Percentiles rank a stretch among this genome's conserved stretches.
These are phyloP conservation scores for Royoungia palumana DNA, from an alignment of 768 basidiomycete genomes.

Conservation along the genomic window DNA sequence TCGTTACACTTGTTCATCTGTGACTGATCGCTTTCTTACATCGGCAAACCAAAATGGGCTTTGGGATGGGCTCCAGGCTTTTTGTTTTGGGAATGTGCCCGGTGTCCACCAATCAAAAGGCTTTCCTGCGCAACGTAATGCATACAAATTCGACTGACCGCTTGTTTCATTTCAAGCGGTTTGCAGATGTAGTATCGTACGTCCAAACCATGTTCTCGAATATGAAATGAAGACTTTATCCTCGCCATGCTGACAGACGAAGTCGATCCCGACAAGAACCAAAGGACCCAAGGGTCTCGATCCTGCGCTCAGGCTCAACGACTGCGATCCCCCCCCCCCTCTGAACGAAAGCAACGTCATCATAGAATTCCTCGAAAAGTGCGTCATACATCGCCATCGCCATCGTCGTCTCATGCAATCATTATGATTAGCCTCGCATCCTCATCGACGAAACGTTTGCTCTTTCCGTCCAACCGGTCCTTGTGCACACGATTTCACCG, in stretches of 20 bases:
- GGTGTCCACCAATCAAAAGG: no score
- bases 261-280: slow-evolving; percentile 82
- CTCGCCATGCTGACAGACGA: slow-evolving; percentile 46
- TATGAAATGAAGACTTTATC: neutral
- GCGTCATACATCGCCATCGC: slow-evolving; percentile 13
- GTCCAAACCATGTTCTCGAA: slow-evolving; percentile 3
- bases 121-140: no score
- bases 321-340: slow-evolving; percentile 51
- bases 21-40: no score
- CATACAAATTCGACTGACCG: no score
- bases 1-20: no score
- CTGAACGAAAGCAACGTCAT: slow-evolving; percentile 81
- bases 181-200: slow-evolving; percentile 50
- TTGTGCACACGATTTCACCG: slow-evolving; percentile 39
- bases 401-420: neutral
- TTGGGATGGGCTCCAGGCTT: no score
- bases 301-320: slow-evolving; percentile 59
- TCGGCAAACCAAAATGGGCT: no score
- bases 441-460: slow-evolving; percentile 44
- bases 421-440: slow-evolving; percentile 57
- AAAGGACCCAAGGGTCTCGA: slow-evolving; percentile 76
- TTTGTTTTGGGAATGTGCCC: no score
- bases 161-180: no score
- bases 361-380: slow-evolving; percentile 79
- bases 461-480: slow-evolving; percentile 61